Base-by-base conservation (phyloP, 257 asterid species). In the Datura wrightii region DNA sequence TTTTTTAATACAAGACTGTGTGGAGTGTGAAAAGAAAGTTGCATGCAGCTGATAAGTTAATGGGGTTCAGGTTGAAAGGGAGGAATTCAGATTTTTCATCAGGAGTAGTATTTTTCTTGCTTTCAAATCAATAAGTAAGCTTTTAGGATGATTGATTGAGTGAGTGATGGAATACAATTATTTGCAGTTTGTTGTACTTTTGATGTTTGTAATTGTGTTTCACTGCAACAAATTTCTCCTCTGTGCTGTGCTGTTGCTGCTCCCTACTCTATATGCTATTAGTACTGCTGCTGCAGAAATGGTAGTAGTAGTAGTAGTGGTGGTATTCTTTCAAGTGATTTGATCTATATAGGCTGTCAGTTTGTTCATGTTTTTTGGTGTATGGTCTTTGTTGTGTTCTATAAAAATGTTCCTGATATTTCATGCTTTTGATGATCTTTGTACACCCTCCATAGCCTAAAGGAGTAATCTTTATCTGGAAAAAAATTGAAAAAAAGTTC, bases 341-440 rank as follows among this genome's bases (percentile, higher is more conserved):
- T 92, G 90, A 88, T 90, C 87, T 24, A 88, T 91, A 90, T 89
- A 85, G 94, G 97, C 99, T 95, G 95, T 94, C 99, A 90, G 87
- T 90, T 89, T 85, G 31, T 79, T 84, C 87, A 74, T 82, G 62
- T 74, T 80, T 86, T 44, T 83, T 42, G 72, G 76, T 62, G 79
- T 56, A 50, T 60, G 82, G 79, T 56, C 41, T 63, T 74, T 48
- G 74, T 42, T 85, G 37, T 83, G 11, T 78, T 19, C n/a, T 76
- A 55, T 24, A 50, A 24, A 4, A 3, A 36, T 83, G 44, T 76
- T 54, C 69, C 69, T 74, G 14, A 11, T 42, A 16, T 5, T 36
- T n/a, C 10, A 10, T 11, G 46, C 31, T 79, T 48, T n/a, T 8
- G 16, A 16, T 84, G 44, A 66, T 83, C 55, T 71, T 62, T 79